Base-by-base conservation (phyloP, 2,329 filamentous ascomycete species). In the Colletotrichum eremochloae region DNA sequence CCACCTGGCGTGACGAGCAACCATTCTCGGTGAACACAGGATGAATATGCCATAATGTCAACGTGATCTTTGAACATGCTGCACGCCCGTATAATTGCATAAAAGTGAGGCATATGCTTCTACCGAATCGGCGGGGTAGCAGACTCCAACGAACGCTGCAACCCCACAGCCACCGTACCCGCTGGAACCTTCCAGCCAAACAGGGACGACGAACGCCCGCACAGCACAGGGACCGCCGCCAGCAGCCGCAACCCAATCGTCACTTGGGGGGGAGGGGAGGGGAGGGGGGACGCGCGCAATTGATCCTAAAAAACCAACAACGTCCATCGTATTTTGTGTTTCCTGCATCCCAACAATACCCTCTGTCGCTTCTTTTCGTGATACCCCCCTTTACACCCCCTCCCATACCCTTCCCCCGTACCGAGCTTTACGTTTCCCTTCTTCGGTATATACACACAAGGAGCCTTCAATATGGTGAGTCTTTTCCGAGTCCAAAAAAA, bases 101-200 rank as follows among this genome's bases (percentile, higher is more conserved):
- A 20, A 5, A 29, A 29, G 6, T 40, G 48, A 18, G 57, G 29
- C 12, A 4, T 36, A 67, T 67, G 56, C 57, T 7, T 8, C 8
- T 70, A 18, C 14, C 57, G 48, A 56, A 48, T 64, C 70, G 31
- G 70, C 66, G 70, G 70, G 70, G 61, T 70, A 72, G 38, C 11
- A 44, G 44, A 57, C 42, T 48, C 40, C 52, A 58, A 60, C 42
- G 29, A 24, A 24, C 24, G 53, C 46, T n/a, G 52, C 57, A 20
- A 56, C 69, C 70, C 70, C 69, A 65, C 70, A 60, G 31, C n/a
- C 61, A 63, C 50, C 20, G 24, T 44, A 50, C 44, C 40, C 44
- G 31, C 63, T 74, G 73, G 73, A 74, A 74, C 66, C 66, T 74
- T 74, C 73, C 71, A 74, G 73, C 73, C 72, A 64, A 64, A 68